These are phyloP conservation scores for Backusella westeae DNA, from an alignment of 192 early-diverging fungal genomes.

Conservation along the genomic window DNA sequence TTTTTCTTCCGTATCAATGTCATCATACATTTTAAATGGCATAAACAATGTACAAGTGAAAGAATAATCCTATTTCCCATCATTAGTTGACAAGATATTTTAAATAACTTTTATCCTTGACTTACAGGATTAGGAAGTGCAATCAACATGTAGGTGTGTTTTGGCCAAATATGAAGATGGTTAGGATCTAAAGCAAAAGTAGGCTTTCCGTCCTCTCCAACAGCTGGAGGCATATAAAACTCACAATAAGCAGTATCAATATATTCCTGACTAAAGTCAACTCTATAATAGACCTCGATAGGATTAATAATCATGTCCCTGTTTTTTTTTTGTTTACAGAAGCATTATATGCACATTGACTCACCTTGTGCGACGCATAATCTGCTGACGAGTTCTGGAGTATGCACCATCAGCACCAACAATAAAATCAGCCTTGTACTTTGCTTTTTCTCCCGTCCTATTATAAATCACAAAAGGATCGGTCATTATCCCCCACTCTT, in stretches of 20 bases:
- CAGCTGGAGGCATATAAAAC: slow-evolving; percentile 75
- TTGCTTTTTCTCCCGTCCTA: slow-evolving; percentile 31
- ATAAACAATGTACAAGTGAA: slow-evolving; percentile 98
- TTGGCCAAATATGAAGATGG: slow-evolving; percentile 98
- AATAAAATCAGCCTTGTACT: slow-evolving; percentile 67
- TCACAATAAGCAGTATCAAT: slow-evolving; percentile 94
- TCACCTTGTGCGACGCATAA: slow-evolving; percentile 77
- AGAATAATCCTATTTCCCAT: slow-evolving; percentile 65
- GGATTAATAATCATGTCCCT: not conserved
- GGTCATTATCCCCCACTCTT: too few relatives aligned
- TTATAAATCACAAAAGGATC: too few relatives aligned
- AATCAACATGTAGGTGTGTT: slow-evolving; percentile 96
- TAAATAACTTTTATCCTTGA: not conserved
- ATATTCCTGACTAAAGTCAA: slow-evolving; percentile 86
- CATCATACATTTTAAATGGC: slow-evolving; percentile 83
- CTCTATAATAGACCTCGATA: slow-evolving; percentile 31
- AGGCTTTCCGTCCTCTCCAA: slow-evolving; percentile 47
- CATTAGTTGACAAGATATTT: not conserved
- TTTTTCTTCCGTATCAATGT: slow-evolving; percentile 60
- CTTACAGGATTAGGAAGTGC: slow-evolving; percentile 88
- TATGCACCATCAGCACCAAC: slow-evolving; percentile 91
- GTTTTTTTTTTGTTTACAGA: not conserved
- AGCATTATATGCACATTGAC: not conserved
- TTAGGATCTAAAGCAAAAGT: slow-evolving; percentile 84
- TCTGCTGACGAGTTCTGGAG: slow-evolving; percentile 71